Conservation (phyloP, 495 filamentous ascomycete genomes). For the Xylaria sp. region DNA sequence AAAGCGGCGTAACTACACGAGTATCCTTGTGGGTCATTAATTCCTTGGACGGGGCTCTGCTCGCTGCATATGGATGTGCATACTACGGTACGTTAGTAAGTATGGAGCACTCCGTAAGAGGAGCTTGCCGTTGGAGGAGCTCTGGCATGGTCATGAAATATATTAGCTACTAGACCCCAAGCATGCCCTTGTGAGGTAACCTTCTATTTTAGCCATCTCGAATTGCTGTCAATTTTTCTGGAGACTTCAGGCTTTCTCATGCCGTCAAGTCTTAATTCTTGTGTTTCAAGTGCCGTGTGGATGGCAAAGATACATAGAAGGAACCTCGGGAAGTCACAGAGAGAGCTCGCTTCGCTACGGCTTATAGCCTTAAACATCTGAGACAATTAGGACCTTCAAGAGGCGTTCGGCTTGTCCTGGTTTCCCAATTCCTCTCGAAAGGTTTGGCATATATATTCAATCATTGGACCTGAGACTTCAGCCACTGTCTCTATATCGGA, state of each 20-base stretch:
- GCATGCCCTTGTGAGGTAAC: conserved; percentile 4
- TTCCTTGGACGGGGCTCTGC: conserved; percentile 19
- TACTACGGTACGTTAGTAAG: conserved; percentile 21
- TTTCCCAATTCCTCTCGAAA: neutral
- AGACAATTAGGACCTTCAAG: conserved; percentile 28
- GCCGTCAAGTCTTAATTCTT: conserved; percentile 11
- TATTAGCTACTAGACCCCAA: conserved; percentile 27
- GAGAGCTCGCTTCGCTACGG: neutral
- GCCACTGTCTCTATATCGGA: neutral
- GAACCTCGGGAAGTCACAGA: conserved; percentile 20
- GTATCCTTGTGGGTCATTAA: conserved; percentile 14
- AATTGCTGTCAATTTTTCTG: conserved; percentile 7
- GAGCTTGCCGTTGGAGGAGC: conserved; percentile 27
- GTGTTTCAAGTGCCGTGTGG: conserved; percentile 11
- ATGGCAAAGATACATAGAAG: conserved; percentile 15
- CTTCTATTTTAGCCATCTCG: conserved; percentile 26
- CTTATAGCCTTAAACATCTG: conserved; percentile 25
- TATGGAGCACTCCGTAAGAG: conserved; percentile 26
- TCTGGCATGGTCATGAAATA: conserved; percentile 19
- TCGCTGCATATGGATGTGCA: conserved; percentile 20
- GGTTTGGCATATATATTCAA: neutral
- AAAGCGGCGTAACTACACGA: conserved; percentile 12
- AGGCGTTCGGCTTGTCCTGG: conserved; percentile 5
- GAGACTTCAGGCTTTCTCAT: conserved; percentile 11
- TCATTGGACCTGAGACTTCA: neutral